Conservation (phyloP, 495 filamentous ascomycete genomes). For the Hyaloscypha bicolor region DNA sequence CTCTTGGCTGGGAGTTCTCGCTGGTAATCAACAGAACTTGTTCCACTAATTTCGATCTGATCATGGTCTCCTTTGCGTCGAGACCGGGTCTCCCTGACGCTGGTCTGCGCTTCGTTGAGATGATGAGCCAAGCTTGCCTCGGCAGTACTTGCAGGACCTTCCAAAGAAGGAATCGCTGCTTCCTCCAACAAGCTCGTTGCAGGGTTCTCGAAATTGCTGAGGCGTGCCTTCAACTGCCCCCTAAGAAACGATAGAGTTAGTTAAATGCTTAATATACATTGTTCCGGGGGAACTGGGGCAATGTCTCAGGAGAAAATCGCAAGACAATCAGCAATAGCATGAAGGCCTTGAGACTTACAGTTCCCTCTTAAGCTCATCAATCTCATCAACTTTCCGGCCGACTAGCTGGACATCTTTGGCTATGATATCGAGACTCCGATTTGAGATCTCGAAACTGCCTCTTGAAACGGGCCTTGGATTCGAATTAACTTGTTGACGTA, state of each 20-base stretch:
- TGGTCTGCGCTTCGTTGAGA: background rate
- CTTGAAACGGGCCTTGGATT: background rate
- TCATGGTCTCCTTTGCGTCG: slow-evolving; percentile 6
- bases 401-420: slow-evolving; percentile 8
- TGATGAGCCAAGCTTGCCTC: background rate
- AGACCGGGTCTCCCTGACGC: background rate
- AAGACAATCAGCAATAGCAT: background rate
- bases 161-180: too few relatives aligned
- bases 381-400: slow-evolving; percentile 17
- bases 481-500: background rate
- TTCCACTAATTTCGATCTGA: background rate
- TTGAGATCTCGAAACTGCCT: background rate
- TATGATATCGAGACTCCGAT: background rate
- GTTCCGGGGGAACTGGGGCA: background rate
- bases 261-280: background rate
- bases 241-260: background rate
- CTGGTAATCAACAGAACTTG: background rate
- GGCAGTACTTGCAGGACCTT: background rate
- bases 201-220: background rate
- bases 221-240: background rate
- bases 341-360: slow-evolving; percentile 1
- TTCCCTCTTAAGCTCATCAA: slow-evolving; percentile 17
- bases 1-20: slow-evolving; percentile 7
- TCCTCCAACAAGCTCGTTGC: background rate
- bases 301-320: background rate